phyloP scores from a whole-genome alignment of 148 eudicot species.

The Amaranthus hypochondriacus region DNA sequence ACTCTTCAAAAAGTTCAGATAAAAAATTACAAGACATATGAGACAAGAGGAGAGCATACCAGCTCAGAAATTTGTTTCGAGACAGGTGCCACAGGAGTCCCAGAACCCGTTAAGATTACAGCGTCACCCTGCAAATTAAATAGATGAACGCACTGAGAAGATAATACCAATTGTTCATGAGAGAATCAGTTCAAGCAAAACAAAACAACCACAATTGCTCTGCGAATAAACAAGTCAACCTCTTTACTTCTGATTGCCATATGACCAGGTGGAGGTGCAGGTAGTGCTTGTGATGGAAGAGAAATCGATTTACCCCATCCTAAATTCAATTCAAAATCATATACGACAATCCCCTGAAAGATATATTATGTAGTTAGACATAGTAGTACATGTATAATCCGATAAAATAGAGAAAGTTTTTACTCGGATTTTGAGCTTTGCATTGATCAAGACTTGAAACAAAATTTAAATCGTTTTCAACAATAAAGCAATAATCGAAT shows the following conservation, averaged over 20 bases:
- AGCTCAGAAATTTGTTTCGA: constrained; percentile 92
- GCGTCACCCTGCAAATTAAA: constrained; percentile 65
- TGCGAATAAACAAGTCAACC: constrained; percentile 40
- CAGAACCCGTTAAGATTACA: constrained; percentile 92
- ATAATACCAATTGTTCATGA: background rate
- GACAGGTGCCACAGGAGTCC: constrained; percentile 81
- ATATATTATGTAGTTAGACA: background rate
- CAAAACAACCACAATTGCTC: background rate
- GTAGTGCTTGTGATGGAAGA: constrained; percentile 96
- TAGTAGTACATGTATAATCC: no score
- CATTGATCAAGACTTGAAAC: no score
- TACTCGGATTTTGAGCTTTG: no score
- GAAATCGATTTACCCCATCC: constrained; percentile 99
- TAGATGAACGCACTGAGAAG: constrained; percentile 6
- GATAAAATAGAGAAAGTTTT: no score
- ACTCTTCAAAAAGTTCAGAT: background rate
- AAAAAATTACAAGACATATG: background rate
- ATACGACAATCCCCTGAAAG: constrained; percentile 76
- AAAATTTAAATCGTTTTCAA: no score
- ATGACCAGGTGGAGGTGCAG: constrained; percentile 99
- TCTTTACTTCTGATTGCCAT: constrained; percentile 99
- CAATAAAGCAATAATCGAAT: no score
- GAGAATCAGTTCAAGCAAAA: background rate
- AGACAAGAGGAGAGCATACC: constrained; percentile 35
- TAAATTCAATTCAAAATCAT: constrained; percentile 92